Evolutionary conservation across 2,329 filamentous ascomycete genomes (phyloP).

Genomic region (Colletotrichum echinochloae): DNA sequence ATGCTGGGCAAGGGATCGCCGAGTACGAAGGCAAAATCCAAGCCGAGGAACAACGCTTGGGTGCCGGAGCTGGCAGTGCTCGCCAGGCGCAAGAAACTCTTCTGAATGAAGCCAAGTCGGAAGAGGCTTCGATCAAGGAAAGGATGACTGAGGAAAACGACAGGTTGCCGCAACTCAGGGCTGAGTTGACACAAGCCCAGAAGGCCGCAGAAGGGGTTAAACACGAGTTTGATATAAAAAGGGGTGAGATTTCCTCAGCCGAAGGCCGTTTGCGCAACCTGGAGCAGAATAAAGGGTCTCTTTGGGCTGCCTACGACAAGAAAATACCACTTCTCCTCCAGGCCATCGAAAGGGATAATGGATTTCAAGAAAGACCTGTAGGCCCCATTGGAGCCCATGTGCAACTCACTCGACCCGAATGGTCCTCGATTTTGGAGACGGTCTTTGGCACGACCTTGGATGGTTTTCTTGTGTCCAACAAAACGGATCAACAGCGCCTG

Average conservation of each 20-base stretch:
- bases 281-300: slow-evolving; percentile 56
- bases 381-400: slow-evolving; percentile 87
- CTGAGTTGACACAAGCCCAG: slow-evolving; percentile 17
- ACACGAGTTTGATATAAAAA: slow-evolving; percentile 29
- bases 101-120: slow-evolving; percentile 43
- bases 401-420: slow-evolving; percentile 80
- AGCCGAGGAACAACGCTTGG: slow-evolving; percentile 71
- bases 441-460: slow-evolving; percentile 77
- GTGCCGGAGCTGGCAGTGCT: slow-evolving; percentile 76
- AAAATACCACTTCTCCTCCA: slow-evolving; percentile 73
- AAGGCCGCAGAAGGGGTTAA: slow-evolving; percentile 6
- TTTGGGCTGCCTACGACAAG: slow-evolving; percentile 72
- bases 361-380: slow-evolving; percentile 79
- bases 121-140: slow-evolving; percentile 40
- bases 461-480: slow-evolving; percentile 84
- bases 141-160: slow-evolving; percentile 11
- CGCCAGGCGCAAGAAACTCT: slow-evolving; percentile 60
- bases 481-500: slow-evolving; percentile 79
- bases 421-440: slow-evolving; percentile 85
- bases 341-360: slow-evolving; percentile 75
- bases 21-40: slow-evolving; percentile 61
- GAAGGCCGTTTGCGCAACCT: slow-evolving; percentile 31
- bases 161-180: slow-evolving; percentile 12
- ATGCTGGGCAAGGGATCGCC: slow-evolving; percentile 60
- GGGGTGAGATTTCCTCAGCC: slow-evolving; percentile 41